Percentiles rank a stretch among this genome's conserved stretches.
Evolutionary conservation across 805 yeast genomes (phyloP).

Genomic region (Candida sonorensis): DNA sequence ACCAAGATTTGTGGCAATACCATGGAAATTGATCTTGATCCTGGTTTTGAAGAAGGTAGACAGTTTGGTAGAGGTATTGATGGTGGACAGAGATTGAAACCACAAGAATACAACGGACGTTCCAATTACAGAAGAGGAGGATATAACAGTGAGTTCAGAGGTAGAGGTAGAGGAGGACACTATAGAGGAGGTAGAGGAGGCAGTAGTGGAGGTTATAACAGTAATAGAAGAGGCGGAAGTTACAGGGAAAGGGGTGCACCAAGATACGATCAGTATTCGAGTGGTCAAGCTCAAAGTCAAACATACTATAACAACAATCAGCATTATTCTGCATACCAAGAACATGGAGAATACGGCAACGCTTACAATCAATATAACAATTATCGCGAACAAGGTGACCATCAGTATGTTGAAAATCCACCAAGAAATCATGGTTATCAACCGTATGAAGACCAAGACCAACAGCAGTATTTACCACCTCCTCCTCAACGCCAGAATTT

Average conservation of each 20-base stretch:
- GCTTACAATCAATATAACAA: conserved; percentile 2
- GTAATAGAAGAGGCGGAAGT: conserved; percentile 1
- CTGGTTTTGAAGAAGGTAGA: conserved; percentile 92
- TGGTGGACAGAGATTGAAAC: conserved; percentile 71
- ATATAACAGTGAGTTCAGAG: conserved; percentile 8
- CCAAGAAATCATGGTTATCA: too few species aligned
- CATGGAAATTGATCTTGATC: conserved; percentile 86
- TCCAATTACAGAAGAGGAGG: conserved; percentile 1
- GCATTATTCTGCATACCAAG: not conserved
- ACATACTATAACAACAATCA: not conserved
- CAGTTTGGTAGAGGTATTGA: conserved; percentile 90
- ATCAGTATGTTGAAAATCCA: too few species aligned
- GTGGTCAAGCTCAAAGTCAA: conserved; percentile 4
- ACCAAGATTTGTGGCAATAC: conserved; percentile 79
- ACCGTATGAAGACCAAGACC: not conserved
- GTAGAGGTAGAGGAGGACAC: conserved; percentile 5
- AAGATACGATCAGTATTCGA: conserved; percentile 17
- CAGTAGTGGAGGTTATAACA: conserved; percentile 14
- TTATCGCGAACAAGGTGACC: not conserved
- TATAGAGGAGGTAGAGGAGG: conserved; percentile 5
- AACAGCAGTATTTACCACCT: conserved; percentile 1
- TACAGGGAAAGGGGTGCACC: conserved; percentile 27
- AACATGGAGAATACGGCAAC: conserved; percentile 1
- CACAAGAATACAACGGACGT: conserved; percentile 7
- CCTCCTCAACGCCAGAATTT: conserved; percentile 2